phyloP scores from a whole-genome alignment of 2,329 filamentous ascomycete genomes.

The Botrytis galanthina region DNA sequence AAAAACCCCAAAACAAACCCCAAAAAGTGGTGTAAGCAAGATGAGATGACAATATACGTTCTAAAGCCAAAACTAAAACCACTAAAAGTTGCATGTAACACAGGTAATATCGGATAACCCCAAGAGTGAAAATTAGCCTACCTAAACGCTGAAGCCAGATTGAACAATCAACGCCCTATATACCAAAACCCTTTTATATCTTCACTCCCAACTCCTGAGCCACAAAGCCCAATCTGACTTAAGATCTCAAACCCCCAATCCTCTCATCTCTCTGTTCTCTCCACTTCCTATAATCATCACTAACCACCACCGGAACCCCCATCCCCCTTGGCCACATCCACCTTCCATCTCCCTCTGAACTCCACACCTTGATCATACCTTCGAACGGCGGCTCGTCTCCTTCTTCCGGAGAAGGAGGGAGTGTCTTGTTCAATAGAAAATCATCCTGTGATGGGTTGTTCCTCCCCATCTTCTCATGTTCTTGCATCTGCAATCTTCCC shows the following conservation, averaged over 20 bases:
- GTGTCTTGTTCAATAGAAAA: not conserved
- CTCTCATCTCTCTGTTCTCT: constrained; percentile 9
- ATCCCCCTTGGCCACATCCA: constrained; percentile 13
- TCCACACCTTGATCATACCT: constrained; percentile 12
- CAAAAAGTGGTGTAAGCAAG: fast-evolving
- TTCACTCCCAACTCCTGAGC: not conserved
- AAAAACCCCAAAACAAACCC: fast-evolving
- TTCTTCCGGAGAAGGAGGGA: constrained; percentile 1
- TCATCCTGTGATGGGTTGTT: not conserved
- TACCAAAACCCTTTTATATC: not conserved
- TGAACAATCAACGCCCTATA: not conserved
- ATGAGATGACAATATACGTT: not conserved
- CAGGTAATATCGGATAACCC: not conserved
- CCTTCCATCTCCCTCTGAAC: not conserved
- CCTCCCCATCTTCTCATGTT: not conserved
- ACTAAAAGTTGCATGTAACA: not conserved
- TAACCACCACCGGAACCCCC: not conserved
- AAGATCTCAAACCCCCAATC: not conserved
- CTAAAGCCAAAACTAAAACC: not conserved
- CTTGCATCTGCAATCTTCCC: not conserved
- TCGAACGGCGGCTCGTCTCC: constrained; percentile 3
- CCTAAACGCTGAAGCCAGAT: not conserved
- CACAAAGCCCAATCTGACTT: fast-evolving
- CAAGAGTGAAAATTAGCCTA: not conserved
- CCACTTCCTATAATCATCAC: constrained; percentile 12